Base-by-base conservation (phyloP, 2,329 filamentous ascomycete genomes). In the Alternaria dauci region DNA sequence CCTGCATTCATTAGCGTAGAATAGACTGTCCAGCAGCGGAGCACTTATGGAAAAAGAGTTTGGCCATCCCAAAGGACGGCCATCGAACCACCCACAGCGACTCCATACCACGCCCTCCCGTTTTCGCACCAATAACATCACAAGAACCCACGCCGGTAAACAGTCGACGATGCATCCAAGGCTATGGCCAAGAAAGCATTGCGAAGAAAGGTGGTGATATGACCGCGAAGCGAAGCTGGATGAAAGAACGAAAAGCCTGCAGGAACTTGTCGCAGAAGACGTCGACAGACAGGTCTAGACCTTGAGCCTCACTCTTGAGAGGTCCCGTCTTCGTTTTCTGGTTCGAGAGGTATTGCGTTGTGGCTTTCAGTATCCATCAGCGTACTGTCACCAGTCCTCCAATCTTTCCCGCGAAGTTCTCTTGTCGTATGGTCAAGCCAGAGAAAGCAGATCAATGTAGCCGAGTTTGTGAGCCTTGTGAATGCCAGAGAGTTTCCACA, bases 231-330 rank as follows among this genome's bases (percentile, higher is more conserved):
- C 50, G 50, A 32, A 32, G 48, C 53, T 57, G 47, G 60, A 54
- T 38, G 44, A 46, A 61, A 47, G 34, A 46, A 50, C 58, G 18
- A 53, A 39, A 36, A n/a, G 59, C 61, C 52, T 39, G 41, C 62
- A 59, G 43, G 5, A 50, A 55, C 62, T 55, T 46, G 51, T 55
- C 63, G 61, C 65, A 63, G 56, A 44, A 62, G 51, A 63, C 62
- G 42, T 65, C 48, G 56, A 70, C 69, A 63, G 77, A 79, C 76
- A 79, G 76, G 77, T 65, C 78, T 71, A 76, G 66, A 69, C 78
- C 76, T 79, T 79, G 76, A 78, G 69, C 72, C 76, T 78, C 77
- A 77, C 76, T 75, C 74, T 70, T 61, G 74, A 76, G 76, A 78
- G 74, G 76, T 78, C 77, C 77, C 70, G 55, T 67, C 63, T 53